A percentile compares a stretch with the other conserved stretches of the same genome.
phyloP scores from a whole-genome alignment of 2,329 filamentous ascomycete species.

The Claviceps fusiformis region DNA sequence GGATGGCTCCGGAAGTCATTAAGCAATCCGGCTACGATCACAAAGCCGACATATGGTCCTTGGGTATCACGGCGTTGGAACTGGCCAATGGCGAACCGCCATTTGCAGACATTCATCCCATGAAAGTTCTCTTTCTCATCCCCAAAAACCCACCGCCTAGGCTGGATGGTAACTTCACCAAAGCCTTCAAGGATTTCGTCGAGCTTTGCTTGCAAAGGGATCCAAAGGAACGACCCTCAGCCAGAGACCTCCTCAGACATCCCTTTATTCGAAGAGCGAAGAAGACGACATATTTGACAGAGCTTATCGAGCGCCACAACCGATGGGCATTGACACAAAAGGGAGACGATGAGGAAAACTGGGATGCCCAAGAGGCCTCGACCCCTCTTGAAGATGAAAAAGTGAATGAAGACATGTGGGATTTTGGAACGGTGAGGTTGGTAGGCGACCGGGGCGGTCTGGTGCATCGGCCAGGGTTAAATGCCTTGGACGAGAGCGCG shows the following conservation, averaged over 20 bases:
- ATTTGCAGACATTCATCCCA: conserved; percentile 92
- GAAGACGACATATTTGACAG: conserved; percentile 91
- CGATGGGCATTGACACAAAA: conserved; percentile 77
- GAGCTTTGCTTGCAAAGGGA: conserved; percentile 78
- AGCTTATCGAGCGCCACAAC: conserved; percentile 82
- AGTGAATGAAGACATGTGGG: conserved; percentile 81
- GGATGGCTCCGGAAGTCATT: conserved; percentile 99
- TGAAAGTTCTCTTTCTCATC: conserved; percentile 95
- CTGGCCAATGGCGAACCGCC: conserved; percentile 85
- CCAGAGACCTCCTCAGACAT: conserved; percentile 76
- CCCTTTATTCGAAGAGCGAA: conserved; percentile 85
- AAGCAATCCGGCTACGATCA: conserved; percentile 97
- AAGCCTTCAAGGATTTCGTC: conserved; percentile 72
- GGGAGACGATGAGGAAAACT: conserved; percentile 48
- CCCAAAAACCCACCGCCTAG: conserved; percentile 83
- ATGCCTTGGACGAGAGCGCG: conserved; percentile 66
- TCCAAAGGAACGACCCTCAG: conserved; percentile 75
- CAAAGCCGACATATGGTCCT: conserved; percentile 95
- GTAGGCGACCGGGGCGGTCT: conserved; percentile 52
- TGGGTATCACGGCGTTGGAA: conserved; percentile 88
- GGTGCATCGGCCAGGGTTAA: conserved; percentile 41
- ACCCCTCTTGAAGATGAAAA: conserved; percentile 39
- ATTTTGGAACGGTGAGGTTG: conserved; percentile 89
- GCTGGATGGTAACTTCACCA: conserved; percentile 69
- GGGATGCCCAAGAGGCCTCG: conserved; percentile 42